Conservation (phyloP, 768 basidiomycete genomes). For the Tephrocybe sp. region DNA sequence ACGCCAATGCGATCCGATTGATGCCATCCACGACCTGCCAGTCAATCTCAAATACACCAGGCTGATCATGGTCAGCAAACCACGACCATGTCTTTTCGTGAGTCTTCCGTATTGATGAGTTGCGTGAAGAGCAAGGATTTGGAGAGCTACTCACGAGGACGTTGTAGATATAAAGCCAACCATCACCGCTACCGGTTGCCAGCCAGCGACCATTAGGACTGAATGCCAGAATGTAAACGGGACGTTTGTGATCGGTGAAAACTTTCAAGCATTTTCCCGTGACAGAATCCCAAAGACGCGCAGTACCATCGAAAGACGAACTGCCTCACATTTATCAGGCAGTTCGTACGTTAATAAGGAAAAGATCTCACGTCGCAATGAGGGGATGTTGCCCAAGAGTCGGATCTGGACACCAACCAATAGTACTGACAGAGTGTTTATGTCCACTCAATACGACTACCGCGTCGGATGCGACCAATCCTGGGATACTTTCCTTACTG, state of each 20-base stretch:
- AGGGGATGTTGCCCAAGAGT: constrained; percentile 54
- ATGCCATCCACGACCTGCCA: constrained; percentile 59
- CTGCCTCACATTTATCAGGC: constrained; percentile 33
- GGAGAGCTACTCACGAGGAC: constrained; percentile 46
- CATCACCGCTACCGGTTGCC: constrained; percentile 80
- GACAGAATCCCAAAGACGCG: constrained; percentile 80
- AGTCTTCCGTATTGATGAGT: constrained; percentile 24
- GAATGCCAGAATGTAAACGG: constrained; percentile 74
- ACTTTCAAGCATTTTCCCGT: constrained; percentile 74
- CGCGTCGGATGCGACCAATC: constrained; percentile 34
- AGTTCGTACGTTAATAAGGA: background rate
- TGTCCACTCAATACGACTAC: constrained; percentile 61
- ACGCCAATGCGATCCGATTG: constrained; percentile 67
- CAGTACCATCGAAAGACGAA: constrained; percentile 78
- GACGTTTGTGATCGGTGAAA: constrained; percentile 69
- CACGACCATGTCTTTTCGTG: constrained; percentile 63
- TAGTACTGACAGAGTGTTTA: constrained; percentile 57
- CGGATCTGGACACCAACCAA: constrained; percentile 67
- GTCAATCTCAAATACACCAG: constrained; percentile 74
- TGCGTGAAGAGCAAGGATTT: background rate
- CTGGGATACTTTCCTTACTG: constrained; percentile 40
- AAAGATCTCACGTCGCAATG: constrained; percentile 62
- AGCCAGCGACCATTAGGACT: constrained; percentile 73
- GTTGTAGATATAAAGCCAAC: constrained; percentile 71
- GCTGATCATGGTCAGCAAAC: constrained; percentile 56